Base-by-base conservation (phyloP, 345 rosid genomes). In the Camelina hispida region DNA sequence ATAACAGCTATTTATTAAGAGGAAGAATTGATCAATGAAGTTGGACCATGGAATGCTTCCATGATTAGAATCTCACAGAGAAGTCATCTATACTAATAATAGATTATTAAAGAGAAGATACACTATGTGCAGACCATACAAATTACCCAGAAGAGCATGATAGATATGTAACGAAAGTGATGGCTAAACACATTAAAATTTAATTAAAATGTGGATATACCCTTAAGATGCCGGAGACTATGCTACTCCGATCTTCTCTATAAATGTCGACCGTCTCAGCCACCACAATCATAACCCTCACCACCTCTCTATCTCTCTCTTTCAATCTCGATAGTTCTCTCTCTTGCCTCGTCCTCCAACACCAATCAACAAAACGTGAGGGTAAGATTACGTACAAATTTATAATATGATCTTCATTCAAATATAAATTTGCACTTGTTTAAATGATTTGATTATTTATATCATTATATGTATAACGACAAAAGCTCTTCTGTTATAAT, bases 221-320 rank as follows among this genome's bases (percentile, higher is more conserved):
- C 72, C 4, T 34, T 3, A n/a, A 66, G 52, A 74, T 74, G 34
- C 78, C 34, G 52, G 72, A 66, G 72, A 74, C 67, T 37, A 25
- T 2, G 40, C 71, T 66, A 48, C 35, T 48, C 67, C 66, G 43
- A 58, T 44, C 43, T 37, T 34, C 1, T 37, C 34, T 74, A 74
- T 74, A 74, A 37, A 66, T 47, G 4, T 18, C 2, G 1, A 44
- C 7, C 48, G 20, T 46, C 57, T 65, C 30, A 35, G 66, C 47
- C 18, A 74, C 59, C 42, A 56, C 11, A 74, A n/a, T 10, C 66
- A 47, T 32, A 20, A 37, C 51, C 28, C 4, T 25, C 12, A 52
- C 34, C 22, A 56, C 9, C 28, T 25, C 28, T 25, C 4, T 25
- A 1, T 40, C 25, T 37, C 16, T 51, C 15, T 38, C 3, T 8